A percentile compares a stretch with the other conserved stretches of the same genome.
Conservation (phyloP, 2,329 filamentous ascomycete species). For the Orbilia brochopaga region DNA sequence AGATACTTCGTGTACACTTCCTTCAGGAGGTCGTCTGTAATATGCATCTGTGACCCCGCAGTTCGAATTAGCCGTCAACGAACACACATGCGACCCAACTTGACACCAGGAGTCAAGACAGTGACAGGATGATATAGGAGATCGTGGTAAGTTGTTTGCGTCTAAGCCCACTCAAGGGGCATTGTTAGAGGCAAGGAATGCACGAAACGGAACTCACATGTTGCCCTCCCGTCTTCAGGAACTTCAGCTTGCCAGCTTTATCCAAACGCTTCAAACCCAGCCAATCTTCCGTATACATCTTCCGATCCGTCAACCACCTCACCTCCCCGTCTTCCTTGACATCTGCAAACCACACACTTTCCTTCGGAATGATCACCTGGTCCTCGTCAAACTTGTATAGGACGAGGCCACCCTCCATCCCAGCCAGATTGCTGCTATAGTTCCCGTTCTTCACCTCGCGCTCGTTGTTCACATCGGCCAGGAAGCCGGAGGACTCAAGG, state of each 20-base stretch:
- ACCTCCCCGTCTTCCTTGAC: slow-evolving; percentile 69
- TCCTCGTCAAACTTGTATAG: slow-evolving; percentile 92
- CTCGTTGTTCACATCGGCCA: slow-evolving; percentile 98
- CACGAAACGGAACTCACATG: slow-evolving; percentile 69
- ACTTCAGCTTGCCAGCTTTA: slow-evolving; percentile 76
- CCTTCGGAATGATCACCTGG: slow-evolving; percentile 82
- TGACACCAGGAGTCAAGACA: not conserved
- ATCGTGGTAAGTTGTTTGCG: no score
- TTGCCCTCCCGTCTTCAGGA: slow-evolving; percentile 73
- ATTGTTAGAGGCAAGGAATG: no score
- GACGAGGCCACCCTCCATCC: slow-evolving; percentile 73
- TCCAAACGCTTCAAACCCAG: slow-evolving; percentile 81
- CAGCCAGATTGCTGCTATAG: slow-evolving; percentile 74
- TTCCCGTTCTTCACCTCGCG: slow-evolving; percentile 71
- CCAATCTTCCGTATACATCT: slow-evolving; percentile 90
- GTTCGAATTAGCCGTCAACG: slow-evolving; percentile 10
- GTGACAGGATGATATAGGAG: no score
- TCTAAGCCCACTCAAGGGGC: no score
- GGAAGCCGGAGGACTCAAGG: slow-evolving; percentile 79
- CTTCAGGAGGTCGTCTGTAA: slow-evolving; percentile 36
- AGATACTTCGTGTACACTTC: slow-evolving; percentile 43
- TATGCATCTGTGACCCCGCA: slow-evolving; percentile 29
- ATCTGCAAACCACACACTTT: slow-evolving; percentile 89
- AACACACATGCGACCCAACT: not conserved
- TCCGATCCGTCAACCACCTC: slow-evolving; percentile 71